phyloP scores from a whole-genome alignment of 768 basidiomycete genomes.

The Pleurotus platypus region DNA sequence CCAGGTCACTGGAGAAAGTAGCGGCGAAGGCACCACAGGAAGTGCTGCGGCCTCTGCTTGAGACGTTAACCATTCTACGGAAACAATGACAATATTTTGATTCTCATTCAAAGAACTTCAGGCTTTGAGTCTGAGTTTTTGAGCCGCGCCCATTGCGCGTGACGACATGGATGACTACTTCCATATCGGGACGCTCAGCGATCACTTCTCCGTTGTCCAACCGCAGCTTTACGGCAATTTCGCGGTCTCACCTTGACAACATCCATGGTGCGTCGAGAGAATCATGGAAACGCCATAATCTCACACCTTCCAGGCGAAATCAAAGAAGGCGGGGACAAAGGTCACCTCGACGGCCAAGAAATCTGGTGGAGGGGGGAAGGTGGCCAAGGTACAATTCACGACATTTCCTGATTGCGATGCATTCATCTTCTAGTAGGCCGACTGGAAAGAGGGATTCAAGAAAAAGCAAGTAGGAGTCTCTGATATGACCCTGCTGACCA shows the following conservation, averaged over 20 bases:
- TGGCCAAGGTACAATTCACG: conserved; percentile 64
- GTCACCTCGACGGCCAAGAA: conserved; percentile 63
- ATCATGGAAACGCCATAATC: neutral
- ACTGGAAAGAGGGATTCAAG: conserved; percentile 99
- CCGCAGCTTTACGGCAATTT: conserved; percentile 3
- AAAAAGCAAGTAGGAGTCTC: conserved; percentile 98
- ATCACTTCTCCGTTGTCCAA: neutral
- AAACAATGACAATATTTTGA: neutral
- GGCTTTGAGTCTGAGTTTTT: neutral
- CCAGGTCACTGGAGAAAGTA: conserved; percentile 46
- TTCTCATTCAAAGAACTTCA: too few relatives aligned
- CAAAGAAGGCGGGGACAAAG: conserved; percentile 91
- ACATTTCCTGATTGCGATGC: neutral
- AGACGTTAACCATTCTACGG: neutral
- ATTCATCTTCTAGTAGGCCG: conserved; percentile 56
- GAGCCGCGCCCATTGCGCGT: too few relatives aligned
- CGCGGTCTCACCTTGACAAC: neutral
- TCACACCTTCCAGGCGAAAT: conserved; percentile 56
- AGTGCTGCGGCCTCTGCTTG: conserved; percentile 31
- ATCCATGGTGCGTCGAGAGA: neutral
- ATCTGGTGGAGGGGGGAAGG: conserved; percentile 52
- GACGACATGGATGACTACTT: neutral
- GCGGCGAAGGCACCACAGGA: conserved; percentile 51
- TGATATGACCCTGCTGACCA: conserved; percentile 97
- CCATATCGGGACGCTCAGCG: neutral